Base-by-base conservation (phyloP, 306 rosid species). In the Cucumis cinereus region DNA sequence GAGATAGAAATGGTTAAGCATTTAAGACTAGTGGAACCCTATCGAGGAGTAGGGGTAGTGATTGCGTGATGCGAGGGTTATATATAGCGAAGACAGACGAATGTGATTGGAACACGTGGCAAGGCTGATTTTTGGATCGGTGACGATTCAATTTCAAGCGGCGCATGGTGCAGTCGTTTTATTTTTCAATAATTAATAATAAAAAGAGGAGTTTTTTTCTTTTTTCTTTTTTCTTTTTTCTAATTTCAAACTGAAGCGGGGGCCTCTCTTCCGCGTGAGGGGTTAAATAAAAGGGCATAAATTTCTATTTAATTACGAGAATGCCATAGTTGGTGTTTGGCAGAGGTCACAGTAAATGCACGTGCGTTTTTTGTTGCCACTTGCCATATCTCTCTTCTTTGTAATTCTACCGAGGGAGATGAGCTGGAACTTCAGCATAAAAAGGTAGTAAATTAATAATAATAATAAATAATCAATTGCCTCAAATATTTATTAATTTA, bases 61-160 rank as follows among this genome's bases (percentile, higher is more conserved):
- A 76, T 35, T 54, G 35, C 76, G 62, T 77, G 69, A 69, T 43
- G 72, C 63, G 59, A 64, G 54, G 82, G 76, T 79, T 77, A 75
- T 59, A 58, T 70, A 70, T 22, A 85, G 45, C 70, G 67, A 61
- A 7, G 55, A 10, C 68, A 70, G 60, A 79, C 43, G 73, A 80
- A 59, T 61, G 15, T 0, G 35, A 58, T 78, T 28, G 17, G 11
- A 62, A 72, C 83, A 70, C 56, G 73, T 75, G 36, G 43, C 78
- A 11, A 5, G 6, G 14, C 11, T 19, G 55, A 43, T 72, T 63
- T 15, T 20, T 19, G 8, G 15, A 33, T 36, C 47, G 47, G 49
- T 17, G 11, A 36, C 71, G 71, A 63, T 63, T 63, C 9, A 50
- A 50, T 50, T 47, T 50, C 49, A 19, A 33, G 49, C 71, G 70